Evolutionary conservation across 768 basidiomycete genomes (phyloP).

Genomic region (Suillus placidus): DNA sequence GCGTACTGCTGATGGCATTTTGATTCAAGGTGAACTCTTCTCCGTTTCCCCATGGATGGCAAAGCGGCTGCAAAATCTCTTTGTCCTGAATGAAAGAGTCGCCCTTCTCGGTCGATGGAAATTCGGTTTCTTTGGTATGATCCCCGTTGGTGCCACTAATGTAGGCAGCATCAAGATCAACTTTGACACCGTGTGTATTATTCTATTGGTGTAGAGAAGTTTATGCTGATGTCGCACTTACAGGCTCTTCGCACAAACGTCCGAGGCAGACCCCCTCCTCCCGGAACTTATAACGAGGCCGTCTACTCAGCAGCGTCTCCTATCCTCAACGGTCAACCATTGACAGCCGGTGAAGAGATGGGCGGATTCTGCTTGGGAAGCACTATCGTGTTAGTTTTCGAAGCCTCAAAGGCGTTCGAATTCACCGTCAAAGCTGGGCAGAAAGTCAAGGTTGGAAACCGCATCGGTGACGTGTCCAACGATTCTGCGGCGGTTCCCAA

Average conservation of each 20-base stretch:
- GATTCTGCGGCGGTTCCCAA: slow-evolving; percentile 31
- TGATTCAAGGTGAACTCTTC: slow-evolving; percentile 78
- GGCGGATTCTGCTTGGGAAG: slow-evolving; percentile 95
- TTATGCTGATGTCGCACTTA: slow-evolving; percentile 9
- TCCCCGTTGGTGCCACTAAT: slow-evolving; percentile 98
- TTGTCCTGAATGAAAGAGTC: slow-evolving; percentile 98
- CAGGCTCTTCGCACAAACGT: slow-evolving; percentile 90
- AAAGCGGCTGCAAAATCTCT: slow-evolving; percentile 86
- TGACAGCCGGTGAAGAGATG: slow-evolving; percentile 90
- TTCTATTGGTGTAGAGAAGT: not conserved
- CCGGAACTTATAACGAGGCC: slow-evolving; percentile 90
- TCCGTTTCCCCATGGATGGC: slow-evolving; percentile 97
- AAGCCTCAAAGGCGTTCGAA: slow-evolving; percentile 84
- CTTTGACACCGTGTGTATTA: slow-evolving; percentile 75
- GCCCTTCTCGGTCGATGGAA: slow-evolving; percentile 94
- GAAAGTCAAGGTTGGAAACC: slow-evolving; percentile 86
- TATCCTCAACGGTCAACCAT: slow-evolving; percentile 85
- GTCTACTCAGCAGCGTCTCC: slow-evolving; percentile 85
- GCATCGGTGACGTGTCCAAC: slow-evolving; percentile 59
- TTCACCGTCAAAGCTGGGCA: slow-evolving; percentile 78
- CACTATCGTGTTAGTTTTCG: slow-evolving; percentile 96
- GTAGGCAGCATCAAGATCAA: slow-evolving; percentile 96
- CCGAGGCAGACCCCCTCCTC: slow-evolving; percentile 67
- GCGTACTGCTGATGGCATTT: not conserved
- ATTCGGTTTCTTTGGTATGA: slow-evolving; percentile 95